phyloP scores from a whole-genome alignment of 805 yeast species.

The Candida mattraensis region DNA sequence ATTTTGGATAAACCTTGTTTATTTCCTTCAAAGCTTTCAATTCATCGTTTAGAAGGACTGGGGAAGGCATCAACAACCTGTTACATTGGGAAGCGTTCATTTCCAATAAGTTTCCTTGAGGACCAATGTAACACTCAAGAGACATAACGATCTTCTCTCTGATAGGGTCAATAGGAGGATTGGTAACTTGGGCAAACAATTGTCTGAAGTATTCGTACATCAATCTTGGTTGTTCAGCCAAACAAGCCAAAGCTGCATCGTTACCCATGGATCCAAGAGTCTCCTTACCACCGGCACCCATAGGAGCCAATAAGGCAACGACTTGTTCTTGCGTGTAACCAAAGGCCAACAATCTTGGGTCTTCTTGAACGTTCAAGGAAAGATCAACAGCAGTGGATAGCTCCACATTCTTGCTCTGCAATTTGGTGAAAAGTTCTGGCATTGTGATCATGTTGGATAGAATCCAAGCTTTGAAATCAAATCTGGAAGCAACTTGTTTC shows the following conservation, averaged over 20 bases:
- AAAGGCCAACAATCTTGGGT: constrained; percentile 80
- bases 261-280: constrained; percentile 99
- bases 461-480: constrained; percentile 93
- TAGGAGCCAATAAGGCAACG: constrained; percentile 79
- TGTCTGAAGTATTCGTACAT: constrained; percentile 94
- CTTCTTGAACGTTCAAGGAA: constrained; percentile 61
- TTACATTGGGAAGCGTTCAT: constrained; percentile 92
- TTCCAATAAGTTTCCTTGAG: constrained; percentile 95
- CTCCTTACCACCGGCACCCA: constrained; percentile 91
- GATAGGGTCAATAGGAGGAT: constrained; percentile 98
- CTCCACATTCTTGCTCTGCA: constrained; percentile 41
- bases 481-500: constrained; percentile 70
- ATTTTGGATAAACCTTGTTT: constrained; percentile 73
- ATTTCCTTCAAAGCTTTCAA: constrained; percentile 73
- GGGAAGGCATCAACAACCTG: constrained; percentile 78
- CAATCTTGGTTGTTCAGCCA: constrained; percentile 88
- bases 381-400: constrained; percentile 28
- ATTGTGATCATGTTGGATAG: constrained; percentile 81
- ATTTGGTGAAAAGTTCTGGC: constrained; percentile 68
- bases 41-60: constrained; percentile 74
- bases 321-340: constrained; percentile 96
- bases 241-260: constrained; percentile 92
- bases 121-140: constrained; percentile 94
- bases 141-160: constrained; percentile 97
- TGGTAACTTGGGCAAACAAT: constrained; percentile 96